Percentiles rank a stretch among this genome's conserved stretches.
Evolutionary conservation across 768 basidiomycete genomes (phyloP).

Genomic region (Sarcodon aspratus): DNA sequence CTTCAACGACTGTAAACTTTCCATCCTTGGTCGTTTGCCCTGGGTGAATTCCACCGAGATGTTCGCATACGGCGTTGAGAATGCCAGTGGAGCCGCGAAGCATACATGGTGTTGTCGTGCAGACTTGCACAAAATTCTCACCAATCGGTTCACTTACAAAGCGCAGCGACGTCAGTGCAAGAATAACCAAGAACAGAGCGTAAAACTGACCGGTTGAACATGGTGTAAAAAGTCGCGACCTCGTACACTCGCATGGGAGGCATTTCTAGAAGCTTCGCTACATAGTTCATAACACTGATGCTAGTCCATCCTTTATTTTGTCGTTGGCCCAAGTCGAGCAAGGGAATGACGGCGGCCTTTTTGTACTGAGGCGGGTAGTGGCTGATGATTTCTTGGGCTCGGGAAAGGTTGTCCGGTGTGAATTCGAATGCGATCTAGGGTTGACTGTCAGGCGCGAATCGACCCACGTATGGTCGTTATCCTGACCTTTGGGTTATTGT

Average conservation of each 20-base stretch:
- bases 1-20: conserved; percentile 96
- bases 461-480: background rate
- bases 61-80: conserved; percentile 69
- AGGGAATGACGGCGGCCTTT: conserved; percentile 95
- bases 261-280: conserved; percentile 88
- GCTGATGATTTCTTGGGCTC: conserved; percentile 81
- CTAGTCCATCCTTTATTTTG: conserved; percentile 99
- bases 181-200: background rate
- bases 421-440: conserved; percentile 85
- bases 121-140: conserved; percentile 91
- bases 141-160: conserved; percentile 78
- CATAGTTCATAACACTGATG: conserved; percentile 98
- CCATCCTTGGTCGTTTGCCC: conserved; percentile 93
- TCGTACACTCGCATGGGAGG: conserved; percentile 99
- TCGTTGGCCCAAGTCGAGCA: conserved; percentile 91
- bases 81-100: conserved; percentile 86
- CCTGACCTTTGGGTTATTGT: conserved; percentile 84
- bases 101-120: conserved; percentile 99
- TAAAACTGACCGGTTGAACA: conserved; percentile 85
- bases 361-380: conserved; percentile 97
- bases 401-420: conserved; percentile 68
- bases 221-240: conserved; percentile 98
- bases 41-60: conserved; percentile 75
- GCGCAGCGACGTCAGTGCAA: background rate
- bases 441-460: background rate